Base-by-base conservation (phyloP, 2,329 filamentous ascomycete genomes). In the Pleoardoris graminearum region DNA sequence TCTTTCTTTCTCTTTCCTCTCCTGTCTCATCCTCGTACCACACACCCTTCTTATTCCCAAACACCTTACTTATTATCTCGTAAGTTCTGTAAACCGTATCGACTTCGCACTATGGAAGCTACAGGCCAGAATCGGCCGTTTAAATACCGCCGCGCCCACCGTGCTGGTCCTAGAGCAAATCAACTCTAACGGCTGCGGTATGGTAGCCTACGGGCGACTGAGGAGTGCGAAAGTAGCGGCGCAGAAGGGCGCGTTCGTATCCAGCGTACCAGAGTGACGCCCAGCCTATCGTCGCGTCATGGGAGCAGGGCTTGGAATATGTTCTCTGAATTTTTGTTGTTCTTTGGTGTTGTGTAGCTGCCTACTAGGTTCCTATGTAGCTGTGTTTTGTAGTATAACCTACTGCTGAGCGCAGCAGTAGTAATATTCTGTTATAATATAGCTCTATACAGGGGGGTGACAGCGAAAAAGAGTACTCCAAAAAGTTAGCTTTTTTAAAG, bases 111-210 rank as follows among this genome's bases (percentile, higher is more conserved):
- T 79, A 80, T 0, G 73, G 72, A 19, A 80, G 53, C 80, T 80
- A 83, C 1, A 59, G 55, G 30, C 74, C 70, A 19, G 73, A 73
- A n/a, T 72, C 68, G 11, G 75, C 76, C 0, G 80, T 81, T 81
- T 81, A 84, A 3, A 82, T 66, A 7, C 81, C 81, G 3, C 80
- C 80, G 16, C 72, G 74, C 0, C 80, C 80, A 8, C 80, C 80
- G 14, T 79, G 75, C 48, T 71, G 63, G 58, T 82, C 78, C 77
- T 79, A 80, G 65, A 73, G 74, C 0, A 73, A 68, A 44, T 79
- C 74, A 3, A 77, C 79, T 12, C 78, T 79, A 0, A 77, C 69
- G 7, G 76, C 70, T 0, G 76, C 74, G 10, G 73, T 73, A 48
- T 78, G 74, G 12, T 77, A 76, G 0, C 76, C 75, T 25, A 73